These are phyloP conservation scores for Lentinula lateritia DNA, from an alignment of 768 basidiomycete species.

Conservation along the genomic window DNA sequence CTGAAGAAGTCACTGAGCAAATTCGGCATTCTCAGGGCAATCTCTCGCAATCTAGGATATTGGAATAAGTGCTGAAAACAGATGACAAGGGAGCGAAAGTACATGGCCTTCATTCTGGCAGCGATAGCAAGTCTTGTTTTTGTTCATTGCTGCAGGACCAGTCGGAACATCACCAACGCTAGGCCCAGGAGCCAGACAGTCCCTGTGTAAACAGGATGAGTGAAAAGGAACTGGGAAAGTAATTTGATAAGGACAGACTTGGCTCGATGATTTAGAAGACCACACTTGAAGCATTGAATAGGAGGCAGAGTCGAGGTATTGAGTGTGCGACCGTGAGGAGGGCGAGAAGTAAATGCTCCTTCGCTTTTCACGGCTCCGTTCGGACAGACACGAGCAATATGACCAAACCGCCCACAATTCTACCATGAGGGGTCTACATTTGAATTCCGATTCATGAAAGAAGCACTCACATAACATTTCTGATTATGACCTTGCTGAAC, in stretches of 20 bases:
- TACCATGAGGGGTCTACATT: constrained; percentile 17
- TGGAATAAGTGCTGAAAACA: background rate
- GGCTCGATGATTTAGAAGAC: constrained; percentile 85
- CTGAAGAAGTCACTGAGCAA: constrained; percentile 31
- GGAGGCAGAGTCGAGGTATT: constrained; percentile 76
- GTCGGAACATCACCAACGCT: constrained; percentile 48
- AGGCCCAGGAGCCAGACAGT: constrained; percentile 68
- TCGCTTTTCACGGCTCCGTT: constrained; percentile 32
- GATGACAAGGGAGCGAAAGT: constrained; percentile 21
- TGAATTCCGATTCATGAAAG: background rate
- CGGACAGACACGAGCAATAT: constrained; percentile 75
- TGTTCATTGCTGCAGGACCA: constrained; percentile 44
- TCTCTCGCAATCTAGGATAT: constrained; percentile 54
- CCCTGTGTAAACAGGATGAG: constrained; percentile 35
- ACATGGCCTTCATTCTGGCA: constrained; percentile 88
- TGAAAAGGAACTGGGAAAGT: constrained; percentile 5
- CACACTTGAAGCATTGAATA: constrained; percentile 87
- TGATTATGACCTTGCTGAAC: constrained; percentile 59
- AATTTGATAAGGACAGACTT: constrained; percentile 35
- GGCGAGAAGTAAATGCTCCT: constrained; percentile 56
- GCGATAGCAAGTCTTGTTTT: constrained; percentile 81
- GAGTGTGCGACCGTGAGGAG: constrained; percentile 69
- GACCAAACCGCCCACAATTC: constrained; percentile 81
- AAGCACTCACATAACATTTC: constrained; percentile 74
- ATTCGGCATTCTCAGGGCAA: constrained; percentile 54